These are phyloP conservation scores for Fraxinus paxiana DNA, from an alignment of 305 asterid species.

Conservation along the genomic window DNA sequence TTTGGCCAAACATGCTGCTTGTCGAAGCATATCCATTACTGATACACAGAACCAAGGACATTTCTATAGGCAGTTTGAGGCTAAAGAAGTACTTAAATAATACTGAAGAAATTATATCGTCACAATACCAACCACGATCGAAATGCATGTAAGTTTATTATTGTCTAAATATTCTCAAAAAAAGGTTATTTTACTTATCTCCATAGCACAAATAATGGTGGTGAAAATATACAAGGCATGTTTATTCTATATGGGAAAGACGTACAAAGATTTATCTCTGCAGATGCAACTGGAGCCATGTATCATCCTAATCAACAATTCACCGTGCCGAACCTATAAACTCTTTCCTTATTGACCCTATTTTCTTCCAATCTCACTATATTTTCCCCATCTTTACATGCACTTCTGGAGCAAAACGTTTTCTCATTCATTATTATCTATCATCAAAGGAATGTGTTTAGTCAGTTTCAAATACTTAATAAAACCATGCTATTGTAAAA, in stretches of 20 bases:
- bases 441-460: not conserved
- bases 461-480: not conserved
- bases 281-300: not conserved
- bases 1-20: not conserved
- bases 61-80: not conserved
- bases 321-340: not conserved
- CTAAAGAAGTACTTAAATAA: not conserved
- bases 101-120: not conserved
- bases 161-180: not conserved
- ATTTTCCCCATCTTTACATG: not conserved
- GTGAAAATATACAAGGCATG: not conserved
- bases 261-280: not conserved
- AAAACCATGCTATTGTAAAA: not conserved
- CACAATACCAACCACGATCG: not conserved
- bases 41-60: not conserved
- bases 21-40: not conserved
- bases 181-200: not conserved
- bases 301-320: not conserved
- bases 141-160: not conserved
- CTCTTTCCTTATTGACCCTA: not conserved
- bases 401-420: not conserved
- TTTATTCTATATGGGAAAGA: not conserved
- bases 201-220: not conserved
- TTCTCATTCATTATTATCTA: not conserved
- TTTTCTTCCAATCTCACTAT: not conserved